A percentile compares a stretch with the other conserved stretches of the same genome.
Evolutionary conservation across 257 asterid genomes (phyloP).

Genomic region (Agastache rugosa): DNA sequence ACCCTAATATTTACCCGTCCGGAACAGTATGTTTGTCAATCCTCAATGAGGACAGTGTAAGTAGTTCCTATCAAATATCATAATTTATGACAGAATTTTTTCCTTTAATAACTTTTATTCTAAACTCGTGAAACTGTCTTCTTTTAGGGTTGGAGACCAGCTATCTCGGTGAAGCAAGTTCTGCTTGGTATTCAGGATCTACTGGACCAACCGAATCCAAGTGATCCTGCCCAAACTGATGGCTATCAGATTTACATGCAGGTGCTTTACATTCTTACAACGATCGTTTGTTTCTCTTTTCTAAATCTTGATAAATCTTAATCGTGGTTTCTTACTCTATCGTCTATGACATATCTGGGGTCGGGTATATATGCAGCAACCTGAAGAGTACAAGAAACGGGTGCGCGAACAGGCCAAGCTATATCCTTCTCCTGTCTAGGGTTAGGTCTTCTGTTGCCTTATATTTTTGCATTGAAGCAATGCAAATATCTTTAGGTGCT

Average conservation of each 20-base stretch:
- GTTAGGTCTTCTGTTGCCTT: neutral
- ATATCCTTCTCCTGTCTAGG: constrained; percentile 52
- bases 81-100: neutral
- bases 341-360: neutral
- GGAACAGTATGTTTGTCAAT: constrained; percentile 82
- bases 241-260: constrained; percentile 48
- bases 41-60: constrained; percentile 78
- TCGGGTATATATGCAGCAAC: constrained; percentile 45
- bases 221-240: constrained; percentile 55
- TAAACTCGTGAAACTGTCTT: constrained; percentile 13
- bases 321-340: neutral
- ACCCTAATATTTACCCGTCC: constrained; percentile 78
- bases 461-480: neutral
- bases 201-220: constrained; percentile 51
- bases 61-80: constrained; percentile 21
- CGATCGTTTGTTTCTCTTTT: neutral
- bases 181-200: constrained; percentile 53
- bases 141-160: constrained; percentile 53
- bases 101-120: neutral
- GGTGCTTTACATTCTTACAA: constrained; percentile 29
- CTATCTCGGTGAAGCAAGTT: constrained; percentile 59
- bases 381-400: constrained; percentile 63
- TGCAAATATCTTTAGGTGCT: neutral
- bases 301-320: neutral
- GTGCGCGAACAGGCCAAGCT: constrained; percentile 66